These are phyloP conservation scores for Tulasnella calospora DNA, from an alignment of 768 basidiomycete species.

Conservation along the genomic window DNA sequence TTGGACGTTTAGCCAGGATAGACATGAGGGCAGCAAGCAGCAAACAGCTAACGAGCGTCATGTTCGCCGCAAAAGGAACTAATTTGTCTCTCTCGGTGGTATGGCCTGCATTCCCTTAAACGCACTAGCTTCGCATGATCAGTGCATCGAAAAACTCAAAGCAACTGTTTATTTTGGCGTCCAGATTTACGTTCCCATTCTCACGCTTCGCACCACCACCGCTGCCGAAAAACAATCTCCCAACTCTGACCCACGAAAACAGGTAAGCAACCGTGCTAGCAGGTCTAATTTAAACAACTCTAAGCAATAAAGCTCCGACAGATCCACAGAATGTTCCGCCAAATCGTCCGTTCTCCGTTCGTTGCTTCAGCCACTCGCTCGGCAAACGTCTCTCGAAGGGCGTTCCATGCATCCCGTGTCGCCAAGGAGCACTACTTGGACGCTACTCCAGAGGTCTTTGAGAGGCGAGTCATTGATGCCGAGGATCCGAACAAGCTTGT, in stretches of 20 bases:
- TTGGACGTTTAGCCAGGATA: no score
- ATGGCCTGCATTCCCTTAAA: background rate
- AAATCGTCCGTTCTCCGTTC: background rate
- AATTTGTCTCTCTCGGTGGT: background rate
- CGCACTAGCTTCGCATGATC: background rate
- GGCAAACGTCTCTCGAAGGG: background rate
- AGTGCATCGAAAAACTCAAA: background rate
- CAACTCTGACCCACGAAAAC: background rate
- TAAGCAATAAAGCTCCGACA: background rate
- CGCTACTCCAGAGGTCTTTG: slow-evolving; percentile 21
- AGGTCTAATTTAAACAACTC: background rate
- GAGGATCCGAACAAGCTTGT: slow-evolving; percentile 44
- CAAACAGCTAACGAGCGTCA: no score
- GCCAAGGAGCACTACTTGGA: slow-evolving; percentile 16
- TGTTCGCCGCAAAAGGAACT: no score
- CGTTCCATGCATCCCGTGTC: slow-evolving; percentile 10
- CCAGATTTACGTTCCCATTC: background rate
- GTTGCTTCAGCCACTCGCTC: background rate
- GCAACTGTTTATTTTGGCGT: background rate
- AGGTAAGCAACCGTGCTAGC: background rate
- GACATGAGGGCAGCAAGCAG: no score
- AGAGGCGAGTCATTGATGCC: slow-evolving; percentile 17
- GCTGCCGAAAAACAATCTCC: background rate
- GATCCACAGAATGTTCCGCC: background rate
- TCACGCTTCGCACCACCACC: background rate